Percentiles rank a stretch among this genome's conserved stretches.
Evolutionary conservation across 2,329 filamentous ascomycete species (phyloP).

Genomic region (Colletotrichum sp.): DNA sequence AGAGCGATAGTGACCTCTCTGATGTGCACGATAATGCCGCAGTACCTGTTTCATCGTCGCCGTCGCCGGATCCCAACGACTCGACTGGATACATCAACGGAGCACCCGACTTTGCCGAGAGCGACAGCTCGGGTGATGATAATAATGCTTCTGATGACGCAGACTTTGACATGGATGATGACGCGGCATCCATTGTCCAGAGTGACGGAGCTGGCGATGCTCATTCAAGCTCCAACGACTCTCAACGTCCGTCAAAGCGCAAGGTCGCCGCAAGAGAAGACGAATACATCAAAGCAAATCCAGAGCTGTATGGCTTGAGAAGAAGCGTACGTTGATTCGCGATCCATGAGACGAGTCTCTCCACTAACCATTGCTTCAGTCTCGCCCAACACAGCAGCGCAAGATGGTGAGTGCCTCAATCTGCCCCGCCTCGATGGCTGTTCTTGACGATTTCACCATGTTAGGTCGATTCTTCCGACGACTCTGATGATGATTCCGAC

Average conservation of each 20-base stretch:
- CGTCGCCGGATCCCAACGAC: slow-evolving; percentile 48
- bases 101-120: slow-evolving; percentile 47
- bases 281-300: slow-evolving; percentile 87
- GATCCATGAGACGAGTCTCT: slow-evolving; percentile 8
- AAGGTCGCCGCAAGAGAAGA: slow-evolving; percentile 74
- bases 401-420: slow-evolving; percentile 53
- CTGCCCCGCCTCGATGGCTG: not conserved
- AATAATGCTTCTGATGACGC: slow-evolving; percentile 66
- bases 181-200: slow-evolving; percentile 42
- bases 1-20: slow-evolving; percentile 79
- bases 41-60: slow-evolving; percentile 48
- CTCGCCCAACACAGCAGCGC: slow-evolving; percentile 62
- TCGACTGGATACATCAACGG: slow-evolving; percentile 44
- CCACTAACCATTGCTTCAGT: slow-evolving; percentile 38
- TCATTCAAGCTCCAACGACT: slow-evolving; percentile 74
- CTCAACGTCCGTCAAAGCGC: slow-evolving; percentile 74
- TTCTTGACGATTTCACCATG: slow-evolving; percentile 22
- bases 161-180: slow-evolving; percentile 77
- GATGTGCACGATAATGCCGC: slow-evolving; percentile 68
- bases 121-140: slow-evolving; percentile 54
- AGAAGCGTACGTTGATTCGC: slow-evolving; percentile 74
- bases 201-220: slow-evolving; percentile 55
- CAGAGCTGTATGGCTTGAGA: slow-evolving; percentile 91
- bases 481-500: slow-evolving; percentile 80
- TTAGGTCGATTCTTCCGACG: slow-evolving; percentile 56